These are phyloP conservation scores for Aquilaria sinensis DNA, from an alignment of 345 rosid species.

Conservation along the genomic window DNA sequence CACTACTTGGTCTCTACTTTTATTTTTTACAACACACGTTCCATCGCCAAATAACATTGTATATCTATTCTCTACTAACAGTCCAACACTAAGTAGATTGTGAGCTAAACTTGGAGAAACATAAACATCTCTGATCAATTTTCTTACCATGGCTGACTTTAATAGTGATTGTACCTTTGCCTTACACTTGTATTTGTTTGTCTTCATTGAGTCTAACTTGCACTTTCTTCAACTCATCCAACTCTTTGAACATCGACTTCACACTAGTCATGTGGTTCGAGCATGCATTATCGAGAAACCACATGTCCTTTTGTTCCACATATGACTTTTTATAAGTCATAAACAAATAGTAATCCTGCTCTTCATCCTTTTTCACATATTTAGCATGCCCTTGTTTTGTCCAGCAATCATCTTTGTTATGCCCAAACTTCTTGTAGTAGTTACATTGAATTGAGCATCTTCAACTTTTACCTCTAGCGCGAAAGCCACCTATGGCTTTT, in stretches of 20 bases:
- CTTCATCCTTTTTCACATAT: background rate
- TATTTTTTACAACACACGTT: background rate
- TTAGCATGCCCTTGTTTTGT: too few species aligned
- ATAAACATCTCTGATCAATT: background rate
- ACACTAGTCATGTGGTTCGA: background rate
- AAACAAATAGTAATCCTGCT: background rate
- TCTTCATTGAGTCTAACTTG: too few species aligned
- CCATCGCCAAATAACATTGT: background rate
- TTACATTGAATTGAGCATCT: background rate
- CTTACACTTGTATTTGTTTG: background rate
- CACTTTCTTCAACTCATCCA: background rate
- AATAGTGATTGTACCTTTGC: background rate
- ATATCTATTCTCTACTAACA: background rate
- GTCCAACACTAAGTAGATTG: background rate
- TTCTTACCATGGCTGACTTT: background rate
- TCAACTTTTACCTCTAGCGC: background rate
- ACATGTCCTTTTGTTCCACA: too few species aligned
- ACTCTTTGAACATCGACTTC: background rate
- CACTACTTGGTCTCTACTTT: background rate
- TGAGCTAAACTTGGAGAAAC: too few species aligned
- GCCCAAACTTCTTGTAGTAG: background rate
- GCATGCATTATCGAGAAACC: too few species aligned
- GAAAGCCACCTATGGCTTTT: background rate
- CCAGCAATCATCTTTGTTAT: background rate
- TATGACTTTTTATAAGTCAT: background rate